These are phyloP conservation scores for Gossypium mustelinum DNA, from an alignment of 345 rosid species.

Conservation along the genomic window DNA sequence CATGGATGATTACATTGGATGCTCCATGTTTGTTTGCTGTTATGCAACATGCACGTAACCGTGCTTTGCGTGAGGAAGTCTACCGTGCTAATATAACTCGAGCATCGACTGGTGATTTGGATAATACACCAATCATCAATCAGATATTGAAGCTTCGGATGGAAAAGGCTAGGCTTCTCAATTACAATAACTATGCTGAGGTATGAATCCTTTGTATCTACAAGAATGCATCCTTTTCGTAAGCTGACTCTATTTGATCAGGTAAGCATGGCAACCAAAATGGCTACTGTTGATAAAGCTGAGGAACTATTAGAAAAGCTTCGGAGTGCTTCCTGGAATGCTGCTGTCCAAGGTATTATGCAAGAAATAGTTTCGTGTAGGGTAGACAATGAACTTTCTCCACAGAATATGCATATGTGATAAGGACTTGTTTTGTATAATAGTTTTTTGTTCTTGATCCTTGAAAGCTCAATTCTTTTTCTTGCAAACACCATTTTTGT, in stretches of 20 bases:
- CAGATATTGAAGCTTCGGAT: constrained; percentile 69
- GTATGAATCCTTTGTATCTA: constrained; percentile 33
- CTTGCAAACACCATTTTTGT: not conserved
- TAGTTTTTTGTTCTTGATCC: not conserved
- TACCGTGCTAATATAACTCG: constrained; percentile 64
- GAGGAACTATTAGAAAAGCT: constrained; percentile 79
- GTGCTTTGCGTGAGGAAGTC: constrained; percentile 79
- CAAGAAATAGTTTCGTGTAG: constrained; percentile 9
- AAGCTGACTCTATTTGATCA: constrained; percentile 29
- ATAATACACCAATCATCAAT: constrained; percentile 67
- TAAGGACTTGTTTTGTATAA: not conserved
- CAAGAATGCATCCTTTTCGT: not conserved
- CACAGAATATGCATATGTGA: not conserved
- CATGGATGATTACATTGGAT: constrained; percentile 83
- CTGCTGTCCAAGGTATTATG: constrained; percentile 74
- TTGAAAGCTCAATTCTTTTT: not conserved
- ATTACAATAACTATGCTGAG: constrained; percentile 84
- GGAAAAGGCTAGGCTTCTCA: constrained; percentile 78
- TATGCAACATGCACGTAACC: constrained; percentile 82
- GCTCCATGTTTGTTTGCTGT: constrained; percentile 75
- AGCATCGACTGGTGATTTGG: constrained; percentile 75
- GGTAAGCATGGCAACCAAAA: constrained; percentile 94
- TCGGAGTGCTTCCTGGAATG: constrained; percentile 77
- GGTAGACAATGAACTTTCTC: not conserved
- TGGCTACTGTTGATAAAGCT: constrained; percentile 90